Conservation (phyloP, 192 early-diverging fungal genomes). For the Chytriomyces sp. region DNA sequence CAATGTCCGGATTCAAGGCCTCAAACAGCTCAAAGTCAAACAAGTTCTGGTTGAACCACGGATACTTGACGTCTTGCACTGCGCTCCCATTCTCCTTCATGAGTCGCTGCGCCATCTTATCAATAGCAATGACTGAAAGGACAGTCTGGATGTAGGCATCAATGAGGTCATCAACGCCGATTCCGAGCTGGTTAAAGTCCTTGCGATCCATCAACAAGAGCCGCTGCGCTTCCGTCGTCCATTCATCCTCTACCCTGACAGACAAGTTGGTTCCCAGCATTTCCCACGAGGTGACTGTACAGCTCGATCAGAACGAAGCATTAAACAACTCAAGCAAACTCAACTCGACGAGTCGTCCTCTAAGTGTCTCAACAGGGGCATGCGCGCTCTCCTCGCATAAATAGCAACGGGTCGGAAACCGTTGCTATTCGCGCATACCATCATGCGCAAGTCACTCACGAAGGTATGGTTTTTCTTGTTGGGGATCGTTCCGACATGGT, state of each 20-base stretch:
- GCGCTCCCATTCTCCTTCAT: constrained; percentile 38
- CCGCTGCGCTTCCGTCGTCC: constrained; percentile 83
- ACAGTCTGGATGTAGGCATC: constrained; percentile 91
- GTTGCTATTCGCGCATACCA: constrained; percentile 72
- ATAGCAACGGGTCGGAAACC: constrained; percentile 83
- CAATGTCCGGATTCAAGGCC: constrained; percentile 54
- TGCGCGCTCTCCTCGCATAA: constrained; percentile 77
- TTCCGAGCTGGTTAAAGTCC: constrained; percentile 85
- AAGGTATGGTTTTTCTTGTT: constrained; percentile 88
- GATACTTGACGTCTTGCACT: constrained; percentile 26
- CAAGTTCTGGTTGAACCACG: constrained; percentile 43
- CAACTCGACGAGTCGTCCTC: constrained; percentile 60
- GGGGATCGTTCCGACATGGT: constrained; percentile 88
- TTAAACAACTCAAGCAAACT: constrained; percentile 29
- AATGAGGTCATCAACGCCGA: constrained; percentile 85
- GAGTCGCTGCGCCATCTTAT: constrained; percentile 47
- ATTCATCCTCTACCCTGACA: constrained; percentile 75
- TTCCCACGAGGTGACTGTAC: constrained; percentile 82
- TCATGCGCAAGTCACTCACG: constrained; percentile 83
- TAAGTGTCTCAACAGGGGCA: constrained; percentile 65
- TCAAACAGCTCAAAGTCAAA: constrained; percentile 57
- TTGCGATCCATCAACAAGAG: constrained; percentile 89
- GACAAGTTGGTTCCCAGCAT: constrained; percentile 90
- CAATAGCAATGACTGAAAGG: constrained; percentile 81
- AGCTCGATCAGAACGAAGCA: no score